Evolutionary conservation across 148 eudicot genomes (phyloP).

Genomic region (Cornus kousa): DNA sequence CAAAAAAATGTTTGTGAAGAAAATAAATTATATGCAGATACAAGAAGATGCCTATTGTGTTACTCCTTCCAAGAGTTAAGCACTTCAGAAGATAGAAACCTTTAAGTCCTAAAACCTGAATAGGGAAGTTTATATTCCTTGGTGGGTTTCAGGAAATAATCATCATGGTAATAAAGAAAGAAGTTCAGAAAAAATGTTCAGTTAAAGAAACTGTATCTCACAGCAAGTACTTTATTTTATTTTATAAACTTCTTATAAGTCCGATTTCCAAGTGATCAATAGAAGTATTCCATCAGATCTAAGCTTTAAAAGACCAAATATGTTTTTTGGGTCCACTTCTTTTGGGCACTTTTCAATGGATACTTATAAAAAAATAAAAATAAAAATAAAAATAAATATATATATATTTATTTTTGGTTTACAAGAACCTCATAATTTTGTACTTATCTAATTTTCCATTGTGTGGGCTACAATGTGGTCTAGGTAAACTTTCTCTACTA

Average conservation of each 20-base stretch:
- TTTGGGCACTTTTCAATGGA: too few relatives aligned
- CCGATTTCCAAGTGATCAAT: background rate
- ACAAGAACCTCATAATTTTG: background rate
- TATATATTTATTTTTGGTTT: too few relatives aligned
- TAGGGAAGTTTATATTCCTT: background rate
- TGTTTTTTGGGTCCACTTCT: background rate
- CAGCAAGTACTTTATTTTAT: too few relatives aligned
- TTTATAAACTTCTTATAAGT: too few relatives aligned
- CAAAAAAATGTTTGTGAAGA: background rate
- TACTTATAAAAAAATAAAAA: too few relatives aligned
- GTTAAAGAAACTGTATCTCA: too few relatives aligned
- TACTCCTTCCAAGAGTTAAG: background rate
- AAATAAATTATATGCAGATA: background rate
- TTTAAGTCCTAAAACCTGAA: too few relatives aligned
- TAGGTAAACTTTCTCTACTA: background rate
- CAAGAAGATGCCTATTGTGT: background rate
- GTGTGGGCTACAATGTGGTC: background rate
- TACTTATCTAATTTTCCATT: background rate
- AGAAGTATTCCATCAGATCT: background rate
- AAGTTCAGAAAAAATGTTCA: background rate
- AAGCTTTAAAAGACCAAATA: background rate
- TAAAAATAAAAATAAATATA: too few relatives aligned
- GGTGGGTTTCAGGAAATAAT: background rate
- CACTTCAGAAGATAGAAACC: background rate
- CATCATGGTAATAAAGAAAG: too few relatives aligned